These are phyloP conservation scores for Calonectria hongkongensis DNA, from an alignment of 2,329 filamentous ascomycete species.

Conservation along the genomic window DNA sequence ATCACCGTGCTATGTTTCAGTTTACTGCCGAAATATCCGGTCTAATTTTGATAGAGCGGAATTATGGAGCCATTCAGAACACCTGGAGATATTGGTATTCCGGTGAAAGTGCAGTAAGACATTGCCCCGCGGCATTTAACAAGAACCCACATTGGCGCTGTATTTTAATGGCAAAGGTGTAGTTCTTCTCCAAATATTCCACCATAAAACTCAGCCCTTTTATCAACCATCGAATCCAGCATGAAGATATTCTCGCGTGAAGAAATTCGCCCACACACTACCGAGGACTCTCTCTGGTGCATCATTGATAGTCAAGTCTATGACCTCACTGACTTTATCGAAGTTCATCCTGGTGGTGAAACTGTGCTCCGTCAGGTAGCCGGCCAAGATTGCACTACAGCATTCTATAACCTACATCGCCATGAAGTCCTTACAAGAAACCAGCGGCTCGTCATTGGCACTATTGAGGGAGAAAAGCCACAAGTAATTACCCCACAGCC, in stretches of 20 bases:
- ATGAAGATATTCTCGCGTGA: neutral
- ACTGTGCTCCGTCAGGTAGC: slow-evolving; percentile 87
- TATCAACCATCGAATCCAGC: too few relatives aligned
- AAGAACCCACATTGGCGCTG: too few relatives aligned
- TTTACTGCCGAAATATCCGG: too few relatives aligned
- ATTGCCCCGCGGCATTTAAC: too few relatives aligned
- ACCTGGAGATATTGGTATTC: too few relatives aligned
- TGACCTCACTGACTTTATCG: slow-evolving; percentile 88
- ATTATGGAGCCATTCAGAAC: too few relatives aligned
- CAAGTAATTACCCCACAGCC: slow-evolving; percentile 81
- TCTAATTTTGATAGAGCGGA: too few relatives aligned
- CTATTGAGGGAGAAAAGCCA: slow-evolving; percentile 82
- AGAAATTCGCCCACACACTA: slow-evolving; percentile 69
- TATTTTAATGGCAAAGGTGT: too few relatives aligned
- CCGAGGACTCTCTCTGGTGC: slow-evolving; percentile 85
- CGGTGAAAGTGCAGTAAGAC: too few relatives aligned
- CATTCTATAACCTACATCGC: slow-evolving; percentile 93
- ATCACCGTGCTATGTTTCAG: too few relatives aligned
- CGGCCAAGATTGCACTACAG: slow-evolving; percentile 85
- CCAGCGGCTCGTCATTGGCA: slow-evolving; percentile 84
- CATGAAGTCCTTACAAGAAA: slow-evolving; percentile 92
- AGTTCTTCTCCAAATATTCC: too few relatives aligned
- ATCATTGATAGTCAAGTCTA: slow-evolving; percentile 92
- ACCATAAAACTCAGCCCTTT: too few relatives aligned
- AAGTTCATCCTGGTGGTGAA: slow-evolving; percentile 88